Conservation (phyloP, 345 rosid genomes). For the Mercurialis annua region DNA sequence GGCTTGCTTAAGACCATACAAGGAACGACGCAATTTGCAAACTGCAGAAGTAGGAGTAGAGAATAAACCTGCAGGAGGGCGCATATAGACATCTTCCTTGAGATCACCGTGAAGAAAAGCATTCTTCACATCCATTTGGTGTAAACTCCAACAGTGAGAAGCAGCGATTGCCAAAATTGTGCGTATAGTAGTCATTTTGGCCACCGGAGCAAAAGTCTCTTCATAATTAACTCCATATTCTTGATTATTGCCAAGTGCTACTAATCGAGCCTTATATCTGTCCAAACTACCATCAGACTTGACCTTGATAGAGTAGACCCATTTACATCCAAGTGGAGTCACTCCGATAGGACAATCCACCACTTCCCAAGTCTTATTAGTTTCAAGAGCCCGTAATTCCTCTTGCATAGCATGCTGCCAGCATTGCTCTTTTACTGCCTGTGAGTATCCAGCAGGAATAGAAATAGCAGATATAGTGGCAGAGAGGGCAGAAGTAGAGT, state of each 20-base stretch:
- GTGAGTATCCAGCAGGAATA: neutral
- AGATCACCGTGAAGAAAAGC: neutral
- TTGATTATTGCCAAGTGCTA: neutral
- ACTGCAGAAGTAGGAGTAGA: neutral
- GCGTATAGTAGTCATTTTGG: neutral
- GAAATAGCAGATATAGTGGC: neutral
- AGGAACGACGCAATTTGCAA: neutral
- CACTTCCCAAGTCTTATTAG: neutral
- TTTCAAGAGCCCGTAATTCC: neutral
- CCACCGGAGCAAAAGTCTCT: neutral
- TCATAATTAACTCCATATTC: neutral
- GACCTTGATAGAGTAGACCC: neutral
- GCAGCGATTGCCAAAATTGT: too few species aligned
- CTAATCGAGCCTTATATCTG: neutral
- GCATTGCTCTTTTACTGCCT: neutral
- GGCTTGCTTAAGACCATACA: slow-evolving; percentile 1
- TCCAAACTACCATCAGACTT: neutral
- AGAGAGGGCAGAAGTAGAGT: neutral
- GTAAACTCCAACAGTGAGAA: neutral
- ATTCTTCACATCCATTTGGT: slow-evolving; percentile 6
- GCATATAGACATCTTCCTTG: neutral
- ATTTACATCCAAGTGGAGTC: neutral
- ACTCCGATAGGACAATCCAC: neutral
- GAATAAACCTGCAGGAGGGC: neutral
- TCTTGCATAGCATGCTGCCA: neutral